Evolutionary conservation across 352 stramenopile genomes (phyloP), one percentile per base, ranked within the genome.

Genomic region (Phytopythium sindhum): DNA sequence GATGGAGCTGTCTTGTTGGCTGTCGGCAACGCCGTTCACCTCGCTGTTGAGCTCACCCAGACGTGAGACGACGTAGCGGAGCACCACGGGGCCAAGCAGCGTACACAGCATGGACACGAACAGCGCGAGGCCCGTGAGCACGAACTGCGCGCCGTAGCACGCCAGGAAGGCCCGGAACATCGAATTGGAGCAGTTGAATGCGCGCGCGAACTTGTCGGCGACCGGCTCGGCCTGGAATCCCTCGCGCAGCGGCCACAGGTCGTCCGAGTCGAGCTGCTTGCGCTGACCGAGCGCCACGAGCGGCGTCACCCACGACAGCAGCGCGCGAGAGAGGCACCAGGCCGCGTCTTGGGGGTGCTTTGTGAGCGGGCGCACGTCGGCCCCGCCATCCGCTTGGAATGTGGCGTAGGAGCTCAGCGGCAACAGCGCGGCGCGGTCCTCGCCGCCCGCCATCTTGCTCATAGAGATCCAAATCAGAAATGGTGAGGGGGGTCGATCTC

Each of bases 81-180:
- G 65, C 57, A 85, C 77, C 1, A 86, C 57, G 3, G 77, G 79
- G 0, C 77, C 79, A 10, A 86, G 24, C n/a, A 88, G 64, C 39
- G 71, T 80, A 52, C 68, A 78, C 35, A 81, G 55, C 69, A 78
- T 84, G 47, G 71, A 74, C 24, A 81, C 58, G 17, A 83, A 60
- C 42, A 81, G 76, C 19, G 62, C 73, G 24, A 74, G 35, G 10
- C 79, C 79, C 17, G 74, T 81, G 58, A 80, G 52, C 29, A 65
- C 51, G 35, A 85, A 77, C 4, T 71, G 70, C 14, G 33, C 26
- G 1, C 71, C 68, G n/a, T 85, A 85, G 31, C 65, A 75, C 24
- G 57, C 48, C 35, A 76, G 6, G 17, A 74, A 74, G 26, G 75
- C 68, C 21, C 44, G 56, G 58, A 65, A 60, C 63, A 81, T 69